Evolutionary conservation across 345 rosid species (phyloP), one percentile per base, ranked within the genome.

Genomic region (Citrus maxima): DNA sequence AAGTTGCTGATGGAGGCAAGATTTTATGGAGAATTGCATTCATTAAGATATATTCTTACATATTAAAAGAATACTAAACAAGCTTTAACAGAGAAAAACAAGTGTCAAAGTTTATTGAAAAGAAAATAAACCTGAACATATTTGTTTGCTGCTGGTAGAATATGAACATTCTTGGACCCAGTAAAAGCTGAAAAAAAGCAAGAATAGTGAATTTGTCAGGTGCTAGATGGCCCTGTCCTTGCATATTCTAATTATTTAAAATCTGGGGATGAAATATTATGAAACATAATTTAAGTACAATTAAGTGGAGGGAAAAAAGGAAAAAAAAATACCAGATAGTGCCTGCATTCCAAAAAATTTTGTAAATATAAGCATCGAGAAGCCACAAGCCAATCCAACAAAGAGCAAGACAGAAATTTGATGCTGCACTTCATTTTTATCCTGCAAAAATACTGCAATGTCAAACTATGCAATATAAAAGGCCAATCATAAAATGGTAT

Each of bases 351-450:
- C 98, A 84, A 87, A 95, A 40, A 87, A 78, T 77, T 83, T 90
- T 13, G 98, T 91, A 80, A 90, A 82, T 70, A 88, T 59, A 81
- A 95, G 87, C 99, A 95, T 89, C 55, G 82, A 70, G 77, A 88
- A 28, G 69, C 99, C 97, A 79, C 94, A 89, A 80, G 83, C 80
- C 88, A 93, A 83, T 25, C 97, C 97, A 7, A 88, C 79, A 85
- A 89, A 94, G 70, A 93, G 92, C 81, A 92, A 87, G 81, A 89
- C 80, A n/a, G 98, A 96, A 81, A 95, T 91, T 84, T 93, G 97
- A 84, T 92, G 97, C 63, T 94, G 98, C 78, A 90, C 97, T 82
- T 89, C 92, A 8, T 86, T 80, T 85, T 87, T 91, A 83, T 90
- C 95, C 98, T 96, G 91, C 90, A 81, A 14, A 66, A 74, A 38